Percentiles rank a stretch among this genome's conserved stretches.
phyloP scores from a whole-genome alignment of 2,329 filamentous ascomycete species.

The Domatiomyces globalis region DNA sequence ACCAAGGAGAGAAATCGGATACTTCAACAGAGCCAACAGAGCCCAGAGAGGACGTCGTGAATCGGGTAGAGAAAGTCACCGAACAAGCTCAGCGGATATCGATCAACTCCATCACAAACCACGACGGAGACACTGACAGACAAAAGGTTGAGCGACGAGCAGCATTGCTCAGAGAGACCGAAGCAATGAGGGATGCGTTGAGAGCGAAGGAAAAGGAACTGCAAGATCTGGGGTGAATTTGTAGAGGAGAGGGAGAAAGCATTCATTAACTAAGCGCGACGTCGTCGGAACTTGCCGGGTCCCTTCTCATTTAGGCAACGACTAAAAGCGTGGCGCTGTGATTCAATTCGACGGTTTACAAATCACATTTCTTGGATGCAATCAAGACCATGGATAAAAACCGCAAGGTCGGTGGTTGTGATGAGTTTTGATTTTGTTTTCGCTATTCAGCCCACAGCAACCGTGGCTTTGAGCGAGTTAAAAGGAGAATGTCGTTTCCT shows the following conservation, averaged over 20 bases:
- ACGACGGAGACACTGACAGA: not conserved
- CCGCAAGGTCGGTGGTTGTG: too few relatives aligned
- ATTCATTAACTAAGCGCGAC: not conserved
- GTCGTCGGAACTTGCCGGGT: too few relatives aligned
- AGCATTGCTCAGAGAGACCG: constrained; percentile 53
- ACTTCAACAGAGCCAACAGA: not conserved
- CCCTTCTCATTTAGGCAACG: too few relatives aligned
- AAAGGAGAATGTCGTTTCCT: too few relatives aligned
- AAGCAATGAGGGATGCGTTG: constrained; percentile 59
- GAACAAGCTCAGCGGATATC: not conserved
- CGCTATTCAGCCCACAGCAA: too few relatives aligned
- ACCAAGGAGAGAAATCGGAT: not conserved
- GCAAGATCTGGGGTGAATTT: constrained; percentile 34
- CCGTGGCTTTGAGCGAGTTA: too few relatives aligned
- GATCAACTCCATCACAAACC: not conserved
- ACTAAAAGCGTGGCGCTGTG: too few relatives aligned
- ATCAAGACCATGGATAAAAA: too few relatives aligned
- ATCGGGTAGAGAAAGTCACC: not conserved
- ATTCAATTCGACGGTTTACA: too few relatives aligned
- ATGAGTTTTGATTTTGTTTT: too few relatives aligned
- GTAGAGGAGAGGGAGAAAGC: not conserved
- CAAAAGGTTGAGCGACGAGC: constrained; percentile 17
- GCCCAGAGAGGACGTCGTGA: not conserved
- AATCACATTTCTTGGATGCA: too few relatives aligned
- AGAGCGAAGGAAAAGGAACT: constrained; percentile 62